Evolutionary conservation across 306 rosid species (phyloP).

Genomic region (Oemleria cerasiformis): DNA sequence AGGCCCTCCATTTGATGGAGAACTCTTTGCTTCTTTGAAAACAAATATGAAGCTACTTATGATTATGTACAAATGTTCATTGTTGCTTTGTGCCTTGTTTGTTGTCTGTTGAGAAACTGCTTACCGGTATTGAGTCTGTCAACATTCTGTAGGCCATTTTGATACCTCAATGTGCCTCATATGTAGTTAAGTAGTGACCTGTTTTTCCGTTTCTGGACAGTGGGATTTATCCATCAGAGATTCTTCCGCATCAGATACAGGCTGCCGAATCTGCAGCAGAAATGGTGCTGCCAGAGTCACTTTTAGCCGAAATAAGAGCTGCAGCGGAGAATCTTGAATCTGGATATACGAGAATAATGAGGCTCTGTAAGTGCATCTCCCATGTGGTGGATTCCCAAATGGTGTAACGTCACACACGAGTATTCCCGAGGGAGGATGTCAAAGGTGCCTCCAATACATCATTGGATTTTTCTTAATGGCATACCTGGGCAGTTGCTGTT

Average conservation of each 20-base stretch:
- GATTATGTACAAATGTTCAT: not conserved
- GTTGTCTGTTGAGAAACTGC: too few species aligned
- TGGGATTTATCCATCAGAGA: conserved; percentile 69
- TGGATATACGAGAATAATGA: conserved; percentile 61
- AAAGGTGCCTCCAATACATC: not conserved
- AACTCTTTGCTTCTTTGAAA: not conserved
- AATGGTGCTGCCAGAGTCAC: conserved; percentile 33
- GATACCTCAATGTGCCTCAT: conserved; percentile 1
- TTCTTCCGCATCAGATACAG: conserved; percentile 55
- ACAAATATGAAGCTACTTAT: not conserved
- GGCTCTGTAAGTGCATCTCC: conserved; percentile 63
- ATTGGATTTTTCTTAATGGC: not conserved
- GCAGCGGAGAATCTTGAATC: conserved; percentile 41
- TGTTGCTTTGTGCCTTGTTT: not conserved
- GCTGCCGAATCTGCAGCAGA: conserved; percentile 25
- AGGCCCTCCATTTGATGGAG: not conserved
- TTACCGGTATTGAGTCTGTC: too few species aligned
- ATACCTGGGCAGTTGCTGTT: not conserved
- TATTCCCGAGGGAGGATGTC: not conserved
- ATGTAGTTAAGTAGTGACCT: conserved; percentile 19
- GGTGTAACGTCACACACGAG: conserved; percentile 36
- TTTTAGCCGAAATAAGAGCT: conserved; percentile 41
- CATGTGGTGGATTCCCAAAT: conserved; percentile 28
- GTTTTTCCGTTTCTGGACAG: conserved; percentile 49
- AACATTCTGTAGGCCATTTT: too few species aligned